Conservation (phyloP, 164 flowering plant species). For the Berberis vulgaris region DNA sequence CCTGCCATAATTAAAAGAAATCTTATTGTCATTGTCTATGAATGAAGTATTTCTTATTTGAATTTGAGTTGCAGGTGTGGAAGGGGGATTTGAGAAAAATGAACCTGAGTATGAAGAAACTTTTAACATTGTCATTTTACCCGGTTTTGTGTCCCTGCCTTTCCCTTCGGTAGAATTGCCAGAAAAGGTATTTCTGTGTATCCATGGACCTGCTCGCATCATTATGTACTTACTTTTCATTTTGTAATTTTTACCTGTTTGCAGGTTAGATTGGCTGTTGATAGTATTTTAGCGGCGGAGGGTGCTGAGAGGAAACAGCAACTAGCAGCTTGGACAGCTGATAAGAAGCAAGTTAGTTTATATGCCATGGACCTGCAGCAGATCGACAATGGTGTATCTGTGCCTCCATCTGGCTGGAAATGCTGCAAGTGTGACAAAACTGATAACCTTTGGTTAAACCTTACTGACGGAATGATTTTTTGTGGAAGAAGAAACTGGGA, state of each 20-base stretch:
- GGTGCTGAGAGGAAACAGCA: slow-evolving; percentile 90
- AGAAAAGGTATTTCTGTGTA: slow-evolving; percentile 52
- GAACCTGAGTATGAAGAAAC: slow-evolving; percentile 76
- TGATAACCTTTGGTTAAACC: slow-evolving; percentile 91
- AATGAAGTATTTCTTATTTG: slow-evolving; percentile 4
- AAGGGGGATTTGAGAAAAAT: slow-evolving; percentile 88
- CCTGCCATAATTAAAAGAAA: background rate
- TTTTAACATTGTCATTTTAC: slow-evolving; percentile 61
- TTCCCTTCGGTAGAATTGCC: slow-evolving; percentile 95
- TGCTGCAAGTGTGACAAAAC: slow-evolving; percentile 87
- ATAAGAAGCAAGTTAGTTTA: slow-evolving; percentile 62
- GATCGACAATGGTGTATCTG: slow-evolving; percentile 57
- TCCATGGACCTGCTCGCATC: background rate
- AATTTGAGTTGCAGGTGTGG: slow-evolving; percentile 47
- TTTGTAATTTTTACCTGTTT: background rate
- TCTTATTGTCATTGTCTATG: background rate
- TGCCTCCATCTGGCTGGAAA: slow-evolving; percentile 95
- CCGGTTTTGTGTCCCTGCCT: slow-evolving; percentile 62
- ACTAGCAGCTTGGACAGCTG: slow-evolving; percentile 84
- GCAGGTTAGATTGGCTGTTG: slow-evolving; percentile 90
- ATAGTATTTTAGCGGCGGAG: slow-evolving; percentile 65
- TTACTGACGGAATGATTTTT: slow-evolving; percentile 94
- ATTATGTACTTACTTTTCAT: background rate
- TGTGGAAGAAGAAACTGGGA: slow-evolving; percentile 46
- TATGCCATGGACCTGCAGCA: slow-evolving; percentile 69